Evolutionary conservation across 2,329 filamentous ascomycete species (phyloP).

Genomic region (Pseudogymnoascus sp.): DNA sequence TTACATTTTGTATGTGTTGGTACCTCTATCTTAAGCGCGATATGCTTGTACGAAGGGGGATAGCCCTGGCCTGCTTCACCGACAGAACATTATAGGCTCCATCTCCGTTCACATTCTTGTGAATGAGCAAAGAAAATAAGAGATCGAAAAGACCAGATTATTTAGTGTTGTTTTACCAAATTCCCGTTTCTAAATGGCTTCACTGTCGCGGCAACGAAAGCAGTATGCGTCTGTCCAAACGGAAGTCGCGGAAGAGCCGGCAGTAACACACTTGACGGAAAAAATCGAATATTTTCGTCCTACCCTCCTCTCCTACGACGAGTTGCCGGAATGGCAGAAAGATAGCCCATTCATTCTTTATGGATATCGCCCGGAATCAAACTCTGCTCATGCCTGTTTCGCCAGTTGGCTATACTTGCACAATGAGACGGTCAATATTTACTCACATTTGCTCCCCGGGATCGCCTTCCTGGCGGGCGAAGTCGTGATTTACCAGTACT

Average conservation of each 20-base stretch:
- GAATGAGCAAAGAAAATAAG: not conserved
- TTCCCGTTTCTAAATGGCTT: not conserved
- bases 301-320: constrained; percentile 26
- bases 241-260: not conserved
- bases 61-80: not conserved
- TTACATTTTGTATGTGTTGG: not conserved
- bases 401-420: constrained; percentile 35
- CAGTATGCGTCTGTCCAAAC: not conserved
- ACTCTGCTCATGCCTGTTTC: constrained; percentile 31
- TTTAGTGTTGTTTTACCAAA: not conserved
- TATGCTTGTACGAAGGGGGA: not conserved
- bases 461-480: constrained; percentile 30
- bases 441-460: constrained; percentile 38
- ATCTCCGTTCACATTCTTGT: not conserved
- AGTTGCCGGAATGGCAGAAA: constrained; percentile 36
- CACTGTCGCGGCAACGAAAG: not conserved
- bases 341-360: constrained; percentile 34
- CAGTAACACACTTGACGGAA: not conserved
- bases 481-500: constrained; percentile 23
- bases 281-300: constrained; percentile 9
- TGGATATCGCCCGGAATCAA: constrained; percentile 36
- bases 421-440: constrained; percentile 38
- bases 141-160: not conserved
- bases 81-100: not conserved
- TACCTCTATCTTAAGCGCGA: not conserved